Percentiles rank a stretch among this genome's conserved stretches.
Evolutionary conservation across 2,329 filamentous ascomycete genomes (phyloP).

Genomic region (Coccinonectria pachysandricola): DNA sequence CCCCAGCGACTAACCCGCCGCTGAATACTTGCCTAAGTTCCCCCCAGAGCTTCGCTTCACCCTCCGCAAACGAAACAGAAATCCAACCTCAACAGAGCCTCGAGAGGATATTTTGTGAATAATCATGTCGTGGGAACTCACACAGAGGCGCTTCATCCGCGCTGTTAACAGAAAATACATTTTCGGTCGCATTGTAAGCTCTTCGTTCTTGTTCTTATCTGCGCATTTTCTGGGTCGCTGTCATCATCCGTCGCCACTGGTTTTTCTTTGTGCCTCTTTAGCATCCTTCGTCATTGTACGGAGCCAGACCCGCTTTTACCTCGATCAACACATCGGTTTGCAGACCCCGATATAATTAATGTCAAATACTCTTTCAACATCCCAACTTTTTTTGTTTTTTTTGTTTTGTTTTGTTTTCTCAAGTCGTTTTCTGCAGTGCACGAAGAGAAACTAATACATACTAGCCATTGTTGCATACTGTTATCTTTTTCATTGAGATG

Average conservation of each 20-base stretch:
- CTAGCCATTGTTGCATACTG: conserved; percentile 82
- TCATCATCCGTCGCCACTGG: conserved; percentile 3
- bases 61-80: neutral
- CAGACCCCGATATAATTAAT: too few relatives aligned
- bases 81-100: neutral
- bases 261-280: neutral
- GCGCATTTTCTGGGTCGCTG: too few relatives aligned
- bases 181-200: conserved; percentile 61
- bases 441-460: too few relatives aligned
- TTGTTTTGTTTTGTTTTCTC: conserved; percentile 1
- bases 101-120: too few relatives aligned
- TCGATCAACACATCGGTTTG: neutral
- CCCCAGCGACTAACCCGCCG: too few relatives aligned
- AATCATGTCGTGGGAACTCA: conserved; percentile 49
- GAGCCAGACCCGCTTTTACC: neutral
- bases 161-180: conserved; percentile 57
- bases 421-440: conserved; percentile 10
- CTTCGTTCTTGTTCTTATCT: conserved; percentile 1
- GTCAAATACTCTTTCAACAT: neutral
- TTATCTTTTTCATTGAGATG: conserved; percentile 84
- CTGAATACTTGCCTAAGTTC: too few relatives aligned
- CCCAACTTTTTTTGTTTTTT: neutral
- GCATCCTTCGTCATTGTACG: conserved; percentile 1
- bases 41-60: conserved; percentile 1
- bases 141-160: conserved; percentile 50